A percentile compares a stretch with the other conserved stretches of the same genome.
Evolutionary conservation across 2,329 filamentous ascomycete genomes (phyloP).

Genomic region (Fusarium paranaense): DNA sequence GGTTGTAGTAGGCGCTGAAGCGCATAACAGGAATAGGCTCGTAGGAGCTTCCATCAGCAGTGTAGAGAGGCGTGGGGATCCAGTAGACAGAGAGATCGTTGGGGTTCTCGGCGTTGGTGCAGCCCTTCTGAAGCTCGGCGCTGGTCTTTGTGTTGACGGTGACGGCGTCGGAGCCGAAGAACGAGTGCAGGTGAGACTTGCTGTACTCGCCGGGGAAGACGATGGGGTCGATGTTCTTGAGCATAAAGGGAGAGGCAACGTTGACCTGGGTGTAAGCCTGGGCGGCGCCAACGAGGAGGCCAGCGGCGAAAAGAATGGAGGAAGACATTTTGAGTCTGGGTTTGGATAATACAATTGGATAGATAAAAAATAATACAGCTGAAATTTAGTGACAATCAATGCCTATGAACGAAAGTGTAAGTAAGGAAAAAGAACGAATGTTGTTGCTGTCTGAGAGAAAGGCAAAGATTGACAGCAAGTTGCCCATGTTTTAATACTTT

Average conservation of each 20-base stretch:
- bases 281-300: neutral
- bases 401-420: neutral
- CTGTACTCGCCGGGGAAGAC: neutral
- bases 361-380: neutral
- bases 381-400: neutral
- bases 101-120: slow-evolving; percentile 58
- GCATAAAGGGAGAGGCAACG: neutral
- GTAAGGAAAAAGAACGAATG: neutral
- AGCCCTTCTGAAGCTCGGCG: slow-evolving; percentile 54
- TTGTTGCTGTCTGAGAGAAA: neutral
- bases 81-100: slow-evolving; percentile 61
- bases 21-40: slow-evolving; percentile 48
- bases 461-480: neutral
- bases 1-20: slow-evolving; percentile 61
- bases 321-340: neutral
- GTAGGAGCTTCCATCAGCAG: slow-evolving; percentile 46
- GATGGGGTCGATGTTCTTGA: neutral
- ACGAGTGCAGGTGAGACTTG: slow-evolving; percentile 14
- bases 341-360: neutral
- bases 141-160: slow-evolving; percentile 46
- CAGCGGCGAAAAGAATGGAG: neutral
- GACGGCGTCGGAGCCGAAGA: slow-evolving; percentile 50
- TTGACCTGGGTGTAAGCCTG: neutral
- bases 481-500: neutral
- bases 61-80: slow-evolving; percentile 56